These are phyloP conservation scores for Candida ascalaphidarum DNA, from an alignment of 805 yeast species.

Conservation along the genomic window DNA sequence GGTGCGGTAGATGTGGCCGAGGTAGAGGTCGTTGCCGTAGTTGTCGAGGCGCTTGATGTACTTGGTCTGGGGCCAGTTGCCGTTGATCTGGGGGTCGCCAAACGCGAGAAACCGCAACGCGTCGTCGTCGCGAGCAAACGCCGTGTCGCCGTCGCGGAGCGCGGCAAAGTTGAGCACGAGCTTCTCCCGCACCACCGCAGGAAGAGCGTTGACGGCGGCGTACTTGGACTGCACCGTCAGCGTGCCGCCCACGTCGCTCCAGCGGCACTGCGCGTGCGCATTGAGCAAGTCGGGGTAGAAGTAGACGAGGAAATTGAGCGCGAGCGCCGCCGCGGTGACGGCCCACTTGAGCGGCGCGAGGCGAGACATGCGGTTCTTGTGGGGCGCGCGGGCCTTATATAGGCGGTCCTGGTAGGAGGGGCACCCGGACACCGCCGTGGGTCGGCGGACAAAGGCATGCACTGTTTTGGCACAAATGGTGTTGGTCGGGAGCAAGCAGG, in stretches of 20 bases:
- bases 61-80: constrained; percentile 66
- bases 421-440: too few relatives aligned
- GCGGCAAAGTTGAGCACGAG: constrained; percentile 12
- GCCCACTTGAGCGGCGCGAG: constrained; percentile 8
- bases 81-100: constrained; percentile 97
- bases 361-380: too few relatives aligned
- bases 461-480: too few relatives aligned
- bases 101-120: constrained; percentile 70
- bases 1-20: constrained; percentile 72
- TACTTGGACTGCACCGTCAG: constrained; percentile 4
- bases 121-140: too few relatives aligned
- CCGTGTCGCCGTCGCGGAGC: constrained; percentile 36
- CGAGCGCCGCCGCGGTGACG: constrained; percentile 30
- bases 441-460: too few relatives aligned
- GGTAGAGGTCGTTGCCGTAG: constrained; percentile 80
- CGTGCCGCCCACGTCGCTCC: constrained; percentile 29
- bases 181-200: constrained; percentile 5
- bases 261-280: constrained; percentile 45
- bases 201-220: constrained; percentile 6
- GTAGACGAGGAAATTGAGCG: constrained; percentile 57
- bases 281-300: constrained; percentile 61
- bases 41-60: constrained; percentile 73
- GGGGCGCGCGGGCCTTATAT: too few relatives aligned
- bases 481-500: too few relatives aligned
- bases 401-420: too few relatives aligned